Evolutionary conservation across 1,284 basidiomycete species (phyloP), one percentile per base, ranked within the genome.

Genomic region (Exobasidium cylindrosporum): DNA sequence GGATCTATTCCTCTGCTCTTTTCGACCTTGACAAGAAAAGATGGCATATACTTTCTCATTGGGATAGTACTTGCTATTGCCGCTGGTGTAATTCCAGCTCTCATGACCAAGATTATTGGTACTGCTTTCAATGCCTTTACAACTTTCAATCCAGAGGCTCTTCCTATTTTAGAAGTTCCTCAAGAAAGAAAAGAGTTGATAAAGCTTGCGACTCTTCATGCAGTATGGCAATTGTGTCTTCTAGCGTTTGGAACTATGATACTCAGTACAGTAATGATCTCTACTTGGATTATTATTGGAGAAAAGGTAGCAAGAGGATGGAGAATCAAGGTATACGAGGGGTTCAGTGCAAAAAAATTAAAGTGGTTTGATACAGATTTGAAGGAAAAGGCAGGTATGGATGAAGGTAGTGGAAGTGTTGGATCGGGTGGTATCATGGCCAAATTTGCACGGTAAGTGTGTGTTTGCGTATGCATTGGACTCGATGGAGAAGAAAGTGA

Each of bases 341-440:
- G 87, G 2, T 86, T 97, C 23, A 84, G 86, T 3, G 78, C 76
- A 44, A 90, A 89, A 76, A 86, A 88, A 21, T 88, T 96, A 85
- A 83, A 57, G n/a, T 80, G 78, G 78, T 80, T 69, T 62, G 78
- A 78, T 30, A 60, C 52, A 4, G 75, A 71, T 4, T 70, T 78
- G 67, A 66, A 65, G 0, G 46, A 68, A 40, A 57, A 61, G 50
- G 28, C 30, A 11, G 57, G 57, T 40, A 45, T 47, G 1, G 50
- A 56, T 28, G 59, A 52, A 10, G 64, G 45, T 24, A 46, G 40
- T 32, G 46, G 21, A 47, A 57, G 86, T 46, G 83, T 84, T 45
- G 91, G 92, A 63, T 91, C 92, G 54, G 94, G 90, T 62, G 94
- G 94, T 21, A 83, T 97, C 49, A 96, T 97, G 92, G 87, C 91